phyloP scores from a whole-genome alignment of 2,329 filamentous ascomycete genomes.

The Trichoderma sp. region DNA sequence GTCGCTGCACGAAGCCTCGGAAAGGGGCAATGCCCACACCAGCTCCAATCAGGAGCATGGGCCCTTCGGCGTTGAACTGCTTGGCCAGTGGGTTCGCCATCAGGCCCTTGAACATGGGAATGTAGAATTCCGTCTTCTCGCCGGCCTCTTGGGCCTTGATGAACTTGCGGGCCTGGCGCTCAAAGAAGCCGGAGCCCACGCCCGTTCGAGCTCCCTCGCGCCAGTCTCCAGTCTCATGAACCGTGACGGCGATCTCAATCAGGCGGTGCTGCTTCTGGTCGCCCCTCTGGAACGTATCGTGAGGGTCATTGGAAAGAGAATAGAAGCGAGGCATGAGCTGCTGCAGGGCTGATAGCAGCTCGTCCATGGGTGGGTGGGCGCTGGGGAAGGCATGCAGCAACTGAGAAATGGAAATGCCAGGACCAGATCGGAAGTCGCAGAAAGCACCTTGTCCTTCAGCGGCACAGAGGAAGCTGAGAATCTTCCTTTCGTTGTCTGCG shows the following conservation, averaged over 20 bases:
- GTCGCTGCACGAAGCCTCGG: slow-evolving; percentile 93
- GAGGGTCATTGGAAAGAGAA: slow-evolving; percentile 93
- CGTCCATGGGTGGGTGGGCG: slow-evolving; percentile 81
- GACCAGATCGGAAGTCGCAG: slow-evolving; percentile 89
- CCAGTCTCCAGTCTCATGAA: slow-evolving; percentile 87
- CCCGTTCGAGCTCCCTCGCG: slow-evolving; percentile 71
- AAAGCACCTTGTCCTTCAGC: slow-evolving; percentile 90
- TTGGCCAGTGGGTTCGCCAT: slow-evolving; percentile 96
- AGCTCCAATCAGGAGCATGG: slow-evolving; percentile 96
- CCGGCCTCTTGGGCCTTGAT: slow-evolving; percentile 67
- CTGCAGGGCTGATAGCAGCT: slow-evolving; percentile 76
- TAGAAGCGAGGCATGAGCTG: slow-evolving; percentile 98
- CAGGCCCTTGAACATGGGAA: slow-evolving; percentile 97
- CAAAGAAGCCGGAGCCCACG: slow-evolving; percentile 90
- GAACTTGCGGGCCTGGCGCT: slow-evolving; percentile 75
- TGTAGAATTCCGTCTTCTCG: slow-evolving; percentile 63
- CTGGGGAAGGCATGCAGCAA: slow-evolving; percentile 91
- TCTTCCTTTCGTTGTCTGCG: slow-evolving; percentile 81
- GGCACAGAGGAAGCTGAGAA: slow-evolving; percentile 81
- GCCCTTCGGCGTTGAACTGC: slow-evolving; percentile 89
- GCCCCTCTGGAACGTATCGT: slow-evolving; percentile 68
- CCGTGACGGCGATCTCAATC: slow-evolving; percentile 94
- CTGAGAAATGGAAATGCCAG: slow-evolving; percentile 82
- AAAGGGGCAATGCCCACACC: slow-evolving; percentile 97
- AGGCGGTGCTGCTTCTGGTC: slow-evolving; percentile 74